phyloP scores from a whole-genome alignment of 768 basidiomycete genomes.

The Amanita phalloides region DNA sequence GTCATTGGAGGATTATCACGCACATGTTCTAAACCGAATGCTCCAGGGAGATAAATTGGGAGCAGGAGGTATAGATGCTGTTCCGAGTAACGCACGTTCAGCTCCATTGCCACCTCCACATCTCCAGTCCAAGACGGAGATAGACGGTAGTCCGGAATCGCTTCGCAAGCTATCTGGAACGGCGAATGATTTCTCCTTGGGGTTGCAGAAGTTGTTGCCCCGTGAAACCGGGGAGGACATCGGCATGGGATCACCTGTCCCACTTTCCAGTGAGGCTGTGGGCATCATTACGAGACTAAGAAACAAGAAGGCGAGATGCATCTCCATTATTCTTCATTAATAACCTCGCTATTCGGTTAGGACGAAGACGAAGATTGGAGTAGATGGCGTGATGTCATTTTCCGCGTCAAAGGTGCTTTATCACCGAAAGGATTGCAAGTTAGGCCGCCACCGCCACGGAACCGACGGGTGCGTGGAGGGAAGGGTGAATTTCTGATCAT shows the following conservation, averaged over 20 bases:
- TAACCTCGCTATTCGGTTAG: conserved; percentile 20
- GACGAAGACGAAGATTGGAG: conserved; percentile 87
- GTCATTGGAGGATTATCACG: conserved; percentile 9
- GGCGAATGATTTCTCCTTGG: conserved; percentile 6
- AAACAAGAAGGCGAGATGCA: conserved; percentile 59
- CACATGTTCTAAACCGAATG: neutral
- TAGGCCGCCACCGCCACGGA: conserved; percentile 49
- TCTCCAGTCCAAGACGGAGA: conserved; percentile 26
- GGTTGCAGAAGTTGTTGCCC: conserved; percentile 42
- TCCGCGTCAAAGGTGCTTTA: conserved; percentile 60
- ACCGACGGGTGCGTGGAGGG: conserved; percentile 49
- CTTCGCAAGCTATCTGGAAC: conserved; percentile 14
- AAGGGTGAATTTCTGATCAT: conserved; percentile 29
- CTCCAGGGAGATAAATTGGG: conserved; percentile 63
- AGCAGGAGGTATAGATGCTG: conserved; percentile 70
- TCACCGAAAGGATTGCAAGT: conserved; percentile 30
- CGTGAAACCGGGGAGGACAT: conserved; percentile 83
- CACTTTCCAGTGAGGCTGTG: conserved; percentile 67
- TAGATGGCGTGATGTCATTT: conserved; percentile 79
- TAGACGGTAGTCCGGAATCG: conserved; percentile 37
- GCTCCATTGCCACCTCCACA: conserved; percentile 50
- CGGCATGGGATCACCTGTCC: conserved; percentile 79
- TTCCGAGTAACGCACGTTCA: conserved; percentile 53
- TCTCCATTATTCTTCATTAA: conserved; percentile 9
- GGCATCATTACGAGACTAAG: conserved; percentile 68